Percentiles rank a stretch among this genome's conserved stretches.
These are phyloP conservation scores for Aspergillus tamarii DNA, from an alignment of 2,329 filamentous ascomycete genomes.

Conservation along the genomic window DNA sequence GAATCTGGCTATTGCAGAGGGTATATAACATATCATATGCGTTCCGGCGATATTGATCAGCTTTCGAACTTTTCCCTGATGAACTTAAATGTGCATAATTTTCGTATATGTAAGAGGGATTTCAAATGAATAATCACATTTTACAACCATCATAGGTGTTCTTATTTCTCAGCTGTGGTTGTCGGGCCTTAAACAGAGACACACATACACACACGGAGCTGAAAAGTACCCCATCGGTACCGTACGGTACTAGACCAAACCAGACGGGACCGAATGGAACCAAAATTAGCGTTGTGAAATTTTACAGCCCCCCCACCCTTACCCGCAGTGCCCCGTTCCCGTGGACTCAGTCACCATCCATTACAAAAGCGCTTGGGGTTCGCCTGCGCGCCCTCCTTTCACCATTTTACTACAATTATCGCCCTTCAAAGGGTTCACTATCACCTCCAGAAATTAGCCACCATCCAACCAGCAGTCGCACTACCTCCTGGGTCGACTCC, in stretches of 20 bases:
- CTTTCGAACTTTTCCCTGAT: neutral
- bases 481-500: neutral
- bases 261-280: neutral
- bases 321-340: neutral
- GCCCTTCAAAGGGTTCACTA: constrained; percentile 1
- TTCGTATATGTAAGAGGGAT: neutral
- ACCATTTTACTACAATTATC: neutral
- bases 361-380: constrained; percentile 6
- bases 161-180: neutral
- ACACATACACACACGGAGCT: neutral
- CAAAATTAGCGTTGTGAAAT: constrained; percentile 2
- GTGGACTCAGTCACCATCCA: neutral
- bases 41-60: neutral
- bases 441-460: too few relatives aligned
- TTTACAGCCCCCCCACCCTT: neutral
- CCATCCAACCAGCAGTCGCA: neutral
- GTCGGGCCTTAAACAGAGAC: neutral
- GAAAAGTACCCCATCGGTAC: neutral
- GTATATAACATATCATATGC: constrained; percentile 8
- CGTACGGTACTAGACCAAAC: constrained; percentile 2
- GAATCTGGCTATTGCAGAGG: neutral
- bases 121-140: neutral
- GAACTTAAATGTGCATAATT: neutral
- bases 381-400: neutral
- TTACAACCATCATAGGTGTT: neutral